These are phyloP conservation scores for Apodospora peruviana DNA, from an alignment of 495 filamentous ascomycete species.

Conservation along the genomic window DNA sequence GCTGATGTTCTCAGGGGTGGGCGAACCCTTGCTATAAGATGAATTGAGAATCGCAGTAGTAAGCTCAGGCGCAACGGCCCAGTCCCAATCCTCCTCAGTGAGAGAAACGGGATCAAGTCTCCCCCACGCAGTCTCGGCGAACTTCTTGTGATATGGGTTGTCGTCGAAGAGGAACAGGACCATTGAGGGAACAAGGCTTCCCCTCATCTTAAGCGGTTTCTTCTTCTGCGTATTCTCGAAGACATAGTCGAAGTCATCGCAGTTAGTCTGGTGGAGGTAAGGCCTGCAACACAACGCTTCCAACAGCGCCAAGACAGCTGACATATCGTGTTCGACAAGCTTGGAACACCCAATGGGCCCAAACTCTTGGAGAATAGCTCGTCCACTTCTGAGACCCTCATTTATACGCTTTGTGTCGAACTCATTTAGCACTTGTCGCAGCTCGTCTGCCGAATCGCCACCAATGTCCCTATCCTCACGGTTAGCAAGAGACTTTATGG, in stretches of 20 bases:
- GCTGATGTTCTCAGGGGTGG: slow-evolving; percentile 34
- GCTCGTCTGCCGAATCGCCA: slow-evolving; percentile 24
- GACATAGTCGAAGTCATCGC: slow-evolving; percentile 62
- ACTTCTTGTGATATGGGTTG: slow-evolving; percentile 52
- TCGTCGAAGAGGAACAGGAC: slow-evolving; percentile 72
- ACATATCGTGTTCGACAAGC: slow-evolving; percentile 24
- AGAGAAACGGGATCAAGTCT: slow-evolving; percentile 49
- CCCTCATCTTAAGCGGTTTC: slow-evolving; percentile 58
- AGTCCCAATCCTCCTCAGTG: slow-evolving; percentile 68
- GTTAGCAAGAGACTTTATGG: too few relatives aligned
- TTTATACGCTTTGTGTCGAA: slow-evolving; percentile 34
- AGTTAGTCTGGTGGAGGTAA: slow-evolving; percentile 37
- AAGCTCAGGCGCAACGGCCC: slow-evolving; percentile 69
- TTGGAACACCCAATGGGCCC: slow-evolving; percentile 24
- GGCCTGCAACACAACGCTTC: slow-evolving; percentile 49
- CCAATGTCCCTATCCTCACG: too few relatives aligned
- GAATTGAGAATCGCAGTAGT: slow-evolving; percentile 28
- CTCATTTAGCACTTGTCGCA: slow-evolving; percentile 40
- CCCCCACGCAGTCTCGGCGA: slow-evolving; percentile 65
- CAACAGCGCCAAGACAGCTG: slow-evolving; percentile 43
- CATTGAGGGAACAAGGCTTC: slow-evolving; percentile 71
- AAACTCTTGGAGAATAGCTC: slow-evolving; percentile 31
- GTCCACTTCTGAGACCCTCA: slow-evolving; percentile 29
- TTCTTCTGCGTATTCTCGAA: slow-evolving; percentile 72
- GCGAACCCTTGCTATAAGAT: slow-evolving; percentile 10